Evolutionary conservation across 2,329 filamentous ascomycete species (phyloP).

Genomic region (Hymenoscyphus fraxineus): DNA sequence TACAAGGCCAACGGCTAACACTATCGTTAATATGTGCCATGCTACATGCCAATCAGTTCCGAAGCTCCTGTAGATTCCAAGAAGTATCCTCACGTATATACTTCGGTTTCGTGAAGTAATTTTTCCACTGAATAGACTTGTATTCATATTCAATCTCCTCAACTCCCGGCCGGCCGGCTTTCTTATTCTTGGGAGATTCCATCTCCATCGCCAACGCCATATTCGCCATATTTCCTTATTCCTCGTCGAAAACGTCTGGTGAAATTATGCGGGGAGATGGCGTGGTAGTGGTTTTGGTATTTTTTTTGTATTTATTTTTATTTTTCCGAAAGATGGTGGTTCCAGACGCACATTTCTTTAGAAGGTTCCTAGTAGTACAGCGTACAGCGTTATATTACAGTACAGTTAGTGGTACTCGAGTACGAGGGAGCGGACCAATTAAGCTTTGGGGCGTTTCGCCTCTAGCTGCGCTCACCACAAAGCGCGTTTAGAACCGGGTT

Average conservation of each 20-base stretch:
- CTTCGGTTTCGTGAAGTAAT: constrained; percentile 36
- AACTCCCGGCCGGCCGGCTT: constrained; percentile 2
- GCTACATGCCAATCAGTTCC: constrained; percentile 19
- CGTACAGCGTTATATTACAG: not conserved
- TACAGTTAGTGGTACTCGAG: not conserved
- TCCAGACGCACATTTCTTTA: not conserved
- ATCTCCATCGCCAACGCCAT: constrained; percentile 5
- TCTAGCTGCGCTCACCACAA: not conserved
- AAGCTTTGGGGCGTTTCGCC: not conserved
- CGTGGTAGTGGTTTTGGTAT: not conserved
- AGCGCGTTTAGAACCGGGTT: constrained; percentile 2
- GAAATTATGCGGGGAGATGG: not conserved
- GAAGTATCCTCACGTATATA: constrained; percentile 32
- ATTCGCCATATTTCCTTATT: not conserved
- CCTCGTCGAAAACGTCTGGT: not conserved
- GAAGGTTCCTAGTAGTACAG: not conserved
- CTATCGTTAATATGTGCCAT: constrained; percentile 32
- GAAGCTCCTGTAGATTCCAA: not conserved
- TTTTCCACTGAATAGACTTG: constrained; percentile 36
- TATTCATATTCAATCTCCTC: constrained; percentile 35
- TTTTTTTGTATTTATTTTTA: not conserved
- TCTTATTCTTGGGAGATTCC: not conserved
- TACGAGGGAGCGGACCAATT: not conserved
- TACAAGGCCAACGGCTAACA: constrained; percentile 33
- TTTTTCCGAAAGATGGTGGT: not conserved